Base-by-base conservation (phyloP, 1,284 basidiomycete species). In the Apiotrichum siamense region DNA sequence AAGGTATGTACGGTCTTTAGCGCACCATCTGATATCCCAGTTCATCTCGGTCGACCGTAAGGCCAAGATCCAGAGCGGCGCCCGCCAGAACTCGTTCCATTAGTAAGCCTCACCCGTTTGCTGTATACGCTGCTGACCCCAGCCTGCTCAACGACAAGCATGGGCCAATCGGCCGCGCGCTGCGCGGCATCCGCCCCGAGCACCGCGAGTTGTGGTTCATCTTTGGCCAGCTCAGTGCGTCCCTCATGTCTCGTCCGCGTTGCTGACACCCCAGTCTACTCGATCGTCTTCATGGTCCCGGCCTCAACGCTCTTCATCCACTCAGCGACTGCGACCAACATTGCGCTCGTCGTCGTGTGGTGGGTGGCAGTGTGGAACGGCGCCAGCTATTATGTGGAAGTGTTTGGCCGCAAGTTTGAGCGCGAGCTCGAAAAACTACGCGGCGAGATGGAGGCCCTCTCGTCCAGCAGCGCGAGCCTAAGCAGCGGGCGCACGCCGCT, bases 361-460 rank as follows among this genome's bases (percentile, higher is more conserved):
- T 76, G 80, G 27, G 87, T 89, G 82, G 46, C 88, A 80, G 55
- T 86, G 82, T 73, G 71, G 72, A 74, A 76, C 61, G 74, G 75
- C n/a, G 75, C 72, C 15, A 61, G 62, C 10, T 77, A 74, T 77
- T 94, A 94, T 70, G 91, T 96, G 55, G 92, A 97, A 69, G 90
- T 94, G 27, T 94, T 93, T 68, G 90, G 90, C 32, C 82, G 90
- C 73, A 93, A 93, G 88, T 94, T 94, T 63, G 90, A 93, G 69
- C 82, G 86, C 32, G 90, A 94, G 72, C 77, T 94, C 13, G 90
- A 93, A 65, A 83, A 84, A 1, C 74, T 94, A 29, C 83, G 90
- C 37, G 91, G 88, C 72, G 90, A 93, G 66, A 74, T 75, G 71
- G 72, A 75, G 47, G 49, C 46, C 4, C 36, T 54, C 41, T 41